phyloP scores from a whole-genome alignment of 2,329 filamentous ascomycete species.

The Kalmusia sp. region DNA sequence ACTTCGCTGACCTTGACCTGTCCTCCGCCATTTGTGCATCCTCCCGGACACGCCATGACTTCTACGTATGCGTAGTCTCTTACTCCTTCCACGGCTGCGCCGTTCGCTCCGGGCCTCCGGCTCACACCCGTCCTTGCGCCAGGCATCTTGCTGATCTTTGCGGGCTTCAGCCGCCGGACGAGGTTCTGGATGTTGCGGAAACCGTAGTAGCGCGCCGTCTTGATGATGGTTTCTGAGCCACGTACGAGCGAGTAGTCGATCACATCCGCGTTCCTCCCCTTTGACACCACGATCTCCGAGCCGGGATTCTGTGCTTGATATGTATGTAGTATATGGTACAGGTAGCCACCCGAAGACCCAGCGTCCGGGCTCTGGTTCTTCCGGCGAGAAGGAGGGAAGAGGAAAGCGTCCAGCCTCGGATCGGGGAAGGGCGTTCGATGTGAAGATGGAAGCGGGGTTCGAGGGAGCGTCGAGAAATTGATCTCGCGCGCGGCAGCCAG shows the following conservation, averaged over 20 bases:
- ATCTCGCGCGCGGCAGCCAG: conserved; percentile 82
- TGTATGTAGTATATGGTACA: conserved; percentile 82
- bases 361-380: conserved; percentile 60
- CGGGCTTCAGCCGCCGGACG: conserved; percentile 87
- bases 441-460: conserved; percentile 57
- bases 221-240: conserved; percentile 45
- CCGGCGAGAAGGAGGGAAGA: conserved; percentile 66
- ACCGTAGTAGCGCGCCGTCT: conserved; percentile 84
- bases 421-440: conserved; percentile 74
- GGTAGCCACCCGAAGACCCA: conserved; percentile 87
- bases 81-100: conserved; percentile 64
- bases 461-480: conserved; percentile 76
- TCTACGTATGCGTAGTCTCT: conserved; percentile 91
- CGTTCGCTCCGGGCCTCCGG: conserved; percentile 75
- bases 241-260: conserved; percentile 79
- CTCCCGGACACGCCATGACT: conserved; percentile 99
- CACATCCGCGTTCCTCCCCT: conserved; percentile 90
- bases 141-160: conserved; percentile 66
- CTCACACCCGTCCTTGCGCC: conserved; percentile 41
- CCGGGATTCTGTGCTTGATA: conserved; percentile 75
- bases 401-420: conserved; percentile 70
- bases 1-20: conserved; percentile 92
- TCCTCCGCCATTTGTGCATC: conserved; percentile 96
- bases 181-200: conserved; percentile 99
- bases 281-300: conserved; percentile 72